These are phyloP conservation scores for Pichia occidentalis DNA, from an alignment of 805 yeast species.

Conservation along the genomic window DNA sequence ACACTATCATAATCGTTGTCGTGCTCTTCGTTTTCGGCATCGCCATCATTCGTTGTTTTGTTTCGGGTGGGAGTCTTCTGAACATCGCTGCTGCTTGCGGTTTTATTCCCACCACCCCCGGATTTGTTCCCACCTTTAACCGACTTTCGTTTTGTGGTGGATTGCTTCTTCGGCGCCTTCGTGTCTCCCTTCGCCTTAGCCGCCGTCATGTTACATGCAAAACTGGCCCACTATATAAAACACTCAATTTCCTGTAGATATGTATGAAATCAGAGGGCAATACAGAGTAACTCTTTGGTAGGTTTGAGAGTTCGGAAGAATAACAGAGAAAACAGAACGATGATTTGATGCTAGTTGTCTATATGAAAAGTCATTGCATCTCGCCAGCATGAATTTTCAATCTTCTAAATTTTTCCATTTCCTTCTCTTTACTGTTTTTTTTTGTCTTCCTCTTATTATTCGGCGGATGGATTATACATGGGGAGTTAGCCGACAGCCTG, in stretches of 20 bases:
- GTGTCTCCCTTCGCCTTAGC: constrained; percentile 1
- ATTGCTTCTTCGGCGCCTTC: neutral
- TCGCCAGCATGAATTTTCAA: neutral
- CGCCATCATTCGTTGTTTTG: neutral
- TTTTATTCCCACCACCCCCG: neutral
- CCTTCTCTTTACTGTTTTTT: neutral
- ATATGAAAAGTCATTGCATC: too few relatives aligned
- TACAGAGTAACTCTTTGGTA: too few relatives aligned
- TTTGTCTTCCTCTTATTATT: neutral
- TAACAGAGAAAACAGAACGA: too few relatives aligned
- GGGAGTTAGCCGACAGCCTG: neutral
- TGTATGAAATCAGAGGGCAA: too few relatives aligned
- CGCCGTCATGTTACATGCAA: neutral
- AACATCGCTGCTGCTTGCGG: neutral
- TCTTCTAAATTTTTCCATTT: neutral
- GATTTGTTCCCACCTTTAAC: constrained; percentile 1
- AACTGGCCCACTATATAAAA: too few relatives aligned
- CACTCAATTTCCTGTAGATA: too few relatives aligned
- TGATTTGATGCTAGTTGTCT: too few relatives aligned
- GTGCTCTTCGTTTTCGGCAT: neutral
- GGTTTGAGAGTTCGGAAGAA: too few relatives aligned
- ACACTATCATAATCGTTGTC: neutral
- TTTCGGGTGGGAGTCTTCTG: too few relatives aligned
- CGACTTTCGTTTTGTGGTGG: neutral
- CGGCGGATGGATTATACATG: neutral